Evolutionary conservation across 805 yeast species (phyloP), one percentile per base, ranked within the genome.

Genomic region (Ogataea trehalophila): DNA sequence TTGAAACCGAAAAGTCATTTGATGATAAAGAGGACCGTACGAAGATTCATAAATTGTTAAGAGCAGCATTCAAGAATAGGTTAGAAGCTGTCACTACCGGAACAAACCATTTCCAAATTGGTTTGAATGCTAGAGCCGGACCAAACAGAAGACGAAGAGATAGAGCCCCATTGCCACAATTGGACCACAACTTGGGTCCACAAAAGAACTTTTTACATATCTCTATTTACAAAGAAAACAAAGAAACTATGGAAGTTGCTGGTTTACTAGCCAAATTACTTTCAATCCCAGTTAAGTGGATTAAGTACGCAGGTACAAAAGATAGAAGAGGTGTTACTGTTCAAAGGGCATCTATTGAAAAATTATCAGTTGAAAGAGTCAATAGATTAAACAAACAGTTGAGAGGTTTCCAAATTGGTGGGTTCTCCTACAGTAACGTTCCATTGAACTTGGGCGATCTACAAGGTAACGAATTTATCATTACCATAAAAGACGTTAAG

Each of bases 171-270:
- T 76, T 77, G 4, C 45, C 45, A 38, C 45, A 39, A 15, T 75
- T 83, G 41, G 79, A 81, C 54, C 85, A 83, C 68, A 87, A 89
- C 0, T 73, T 86, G 47, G 97, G 97, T 2, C 81, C 84, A 29
- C 72, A 75, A 47, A 82, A 83, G 55, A 76, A 79, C 39, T 87
- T 69, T 65, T 68, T 91, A 40, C 91, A 86, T 59, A 85, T 91
- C 60, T 80, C 86, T 13, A 70, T 94, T 26, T 90, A 87, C 71
- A 94, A 94, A 65, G 97, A 94, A 62, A 94, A 94, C 69, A 87
- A 91, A 63, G 99, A 94, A 57, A 91, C 99, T 1, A 88, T 94
- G 97, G 97, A 94, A 68, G 94, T 88, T 14, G 94, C 94, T 1
- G 76, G 81, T 17, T 67, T 85, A 26, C 69, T 94, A 42, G 72